These are phyloP conservation scores for Colletotrichum sp. DNA, from an alignment of 2,329 filamentous ascomycete species.

Conservation along the genomic window DNA sequence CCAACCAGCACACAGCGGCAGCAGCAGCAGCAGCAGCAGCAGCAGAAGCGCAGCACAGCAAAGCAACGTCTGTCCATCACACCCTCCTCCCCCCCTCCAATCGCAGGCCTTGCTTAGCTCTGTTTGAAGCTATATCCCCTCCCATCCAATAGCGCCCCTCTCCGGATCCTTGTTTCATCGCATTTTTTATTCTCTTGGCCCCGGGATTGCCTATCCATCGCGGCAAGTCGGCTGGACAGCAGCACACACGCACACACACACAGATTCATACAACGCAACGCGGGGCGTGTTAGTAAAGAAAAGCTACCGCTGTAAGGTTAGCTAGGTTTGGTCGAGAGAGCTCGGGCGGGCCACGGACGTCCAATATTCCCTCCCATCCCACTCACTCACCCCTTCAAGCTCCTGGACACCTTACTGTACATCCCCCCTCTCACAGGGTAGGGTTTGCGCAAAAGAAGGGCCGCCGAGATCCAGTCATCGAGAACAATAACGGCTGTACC, in stretches of 20 bases:
- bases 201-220: slow-evolving; percentile 4
- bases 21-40: neutral
- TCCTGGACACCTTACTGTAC: neutral
- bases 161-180: slow-evolving; percentile 21
- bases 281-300: neutral
- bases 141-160: slow-evolving; percentile 16
- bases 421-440: neutral
- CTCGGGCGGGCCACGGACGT: slow-evolving; percentile 19
- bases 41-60: neutral
- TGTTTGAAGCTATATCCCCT: slow-evolving; percentile 21
- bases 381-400: neutral
- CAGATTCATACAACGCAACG: neutral
- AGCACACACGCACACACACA: neutral
- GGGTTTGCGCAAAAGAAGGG: neutral
- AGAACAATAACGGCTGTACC: neutral
- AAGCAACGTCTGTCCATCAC: neutral
- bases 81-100: neutral
- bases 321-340: slow-evolving; percentile 14
- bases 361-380: slow-evolving; percentile 1
- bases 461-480: slow-evolving; percentile 15
- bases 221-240: slow-evolving; percentile 2
- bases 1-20: neutral
- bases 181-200: neutral
- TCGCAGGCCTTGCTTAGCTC: neutral
- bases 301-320: neutral